Evolutionary conservation across 345 rosid genomes (phyloP), one percentile per base, ranked within the genome.

Genomic region (Gynandropsis gynandra): DNA sequence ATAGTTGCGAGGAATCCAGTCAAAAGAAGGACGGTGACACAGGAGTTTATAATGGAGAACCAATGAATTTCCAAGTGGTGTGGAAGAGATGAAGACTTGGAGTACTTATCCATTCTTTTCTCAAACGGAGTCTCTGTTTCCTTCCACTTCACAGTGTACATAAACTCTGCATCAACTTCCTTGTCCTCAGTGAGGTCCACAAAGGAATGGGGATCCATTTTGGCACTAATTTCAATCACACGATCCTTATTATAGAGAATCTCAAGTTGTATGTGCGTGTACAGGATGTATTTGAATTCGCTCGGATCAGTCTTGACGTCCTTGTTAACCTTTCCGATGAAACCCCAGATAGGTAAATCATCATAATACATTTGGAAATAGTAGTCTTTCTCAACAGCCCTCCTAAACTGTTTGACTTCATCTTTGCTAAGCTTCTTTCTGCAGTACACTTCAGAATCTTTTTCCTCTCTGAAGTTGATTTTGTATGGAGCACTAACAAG

Each of bases 51-150:
- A 50, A 87, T 87, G 0, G 90, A 84, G 74, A 87, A 87, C 96
- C 96, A 87, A 59, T 87, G 96, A 44, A 87, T 84, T 65, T 87
- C 90, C 80, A 87, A 73, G 51, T 87, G 94, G 75, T 80, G 96
- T 0, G 96, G 94, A 66, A 84, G 73, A 1, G 96, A 87, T 56
- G 96, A 87, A 50, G 94, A 81, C 61, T 72, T 65, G 0, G 96
- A 81, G 14, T 87, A 87, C 73, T 81, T 87, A 0, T 84, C 94
- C 96, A 87, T 87, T 66, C 96, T 87, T 36, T 81, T 84, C 67
- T 87, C 89, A 17, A 80, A 87, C n/a, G 83, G 74, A 41, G 73
- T 78, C 9, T 80, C 85, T 0, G 96, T 87, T 52, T 87, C 96
- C 64, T 87, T 87, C 96, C 96, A 87, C 66, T 81, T 87, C 4